These are phyloP conservation scores for Cutaneotrichosporon cavernicola DNA, from an alignment of 1,284 basidiomycete genomes.

Conservation along the genomic window DNA sequence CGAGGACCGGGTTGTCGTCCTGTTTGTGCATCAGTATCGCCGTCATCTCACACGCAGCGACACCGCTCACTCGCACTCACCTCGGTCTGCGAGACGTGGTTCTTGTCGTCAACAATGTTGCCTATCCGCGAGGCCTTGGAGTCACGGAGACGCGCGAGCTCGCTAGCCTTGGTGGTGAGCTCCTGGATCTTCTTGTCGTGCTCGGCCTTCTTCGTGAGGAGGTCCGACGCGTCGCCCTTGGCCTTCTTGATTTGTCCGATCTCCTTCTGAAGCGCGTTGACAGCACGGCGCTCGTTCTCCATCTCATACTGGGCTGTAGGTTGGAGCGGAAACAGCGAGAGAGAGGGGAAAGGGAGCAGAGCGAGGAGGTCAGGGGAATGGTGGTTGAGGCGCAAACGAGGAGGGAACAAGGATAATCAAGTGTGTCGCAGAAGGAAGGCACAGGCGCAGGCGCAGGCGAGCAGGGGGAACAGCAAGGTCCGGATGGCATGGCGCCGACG, in stretches of 20 bases:
- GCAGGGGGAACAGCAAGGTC: too few species aligned
- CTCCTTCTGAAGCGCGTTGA: slow-evolving; percentile 89
- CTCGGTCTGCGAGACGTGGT: slow-evolving; percentile 84
- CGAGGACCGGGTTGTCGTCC: slow-evolving; percentile 84
- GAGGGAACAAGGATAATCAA: too few species aligned
- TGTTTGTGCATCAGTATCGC: slow-evolving; percentile 33
- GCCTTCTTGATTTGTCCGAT: slow-evolving; percentile 93
- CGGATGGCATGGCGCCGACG: not conserved
- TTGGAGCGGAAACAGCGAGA: not conserved
- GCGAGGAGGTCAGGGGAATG: too few species aligned
- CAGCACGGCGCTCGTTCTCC: slow-evolving; percentile 73
- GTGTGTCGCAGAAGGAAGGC: too few species aligned
- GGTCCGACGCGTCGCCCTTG: slow-evolving; percentile 84
- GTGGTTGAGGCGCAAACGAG: too few species aligned
- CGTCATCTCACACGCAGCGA: not conserved
- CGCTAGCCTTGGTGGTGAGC: slow-evolving; percentile 72
- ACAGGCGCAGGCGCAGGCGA: too few species aligned
- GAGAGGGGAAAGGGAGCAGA: not conserved
- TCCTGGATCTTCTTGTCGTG: slow-evolving; percentile 70
- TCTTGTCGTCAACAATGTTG: slow-evolving; percentile 86
- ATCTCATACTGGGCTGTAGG: slow-evolving; percentile 76
- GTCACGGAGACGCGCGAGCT: slow-evolving; percentile 67
- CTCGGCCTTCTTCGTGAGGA: slow-evolving; percentile 74
- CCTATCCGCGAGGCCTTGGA: slow-evolving; percentile 77
- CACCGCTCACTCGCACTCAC: slow-evolving; percentile 54